Conservation (phyloP, 2,329 filamentous ascomycete genomes). For the Phialocephala sp. region DNA sequence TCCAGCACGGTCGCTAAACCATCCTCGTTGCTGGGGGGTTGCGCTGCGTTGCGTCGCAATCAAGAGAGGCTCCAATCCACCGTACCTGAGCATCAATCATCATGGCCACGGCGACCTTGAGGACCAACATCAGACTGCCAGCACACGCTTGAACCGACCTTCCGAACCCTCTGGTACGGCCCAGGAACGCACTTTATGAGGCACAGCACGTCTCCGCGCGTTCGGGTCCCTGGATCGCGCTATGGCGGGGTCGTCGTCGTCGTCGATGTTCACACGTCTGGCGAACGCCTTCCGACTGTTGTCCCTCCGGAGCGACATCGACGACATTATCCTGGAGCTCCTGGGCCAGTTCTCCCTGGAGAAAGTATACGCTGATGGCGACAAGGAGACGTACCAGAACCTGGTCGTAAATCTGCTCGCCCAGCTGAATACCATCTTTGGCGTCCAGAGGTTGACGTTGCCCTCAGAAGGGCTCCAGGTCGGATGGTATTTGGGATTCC, state of each 20-base stretch:
- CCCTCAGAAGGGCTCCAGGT: constrained; percentile 45
- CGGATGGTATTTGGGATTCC: constrained; percentile 47
- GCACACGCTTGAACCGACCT: constrained; percentile 17
- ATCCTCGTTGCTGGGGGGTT: constrained; percentile 1
- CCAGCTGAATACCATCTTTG: constrained; percentile 49
- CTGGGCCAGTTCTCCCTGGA: constrained; percentile 51
- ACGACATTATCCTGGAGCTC: constrained; percentile 50
- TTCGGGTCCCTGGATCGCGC: constrained; percentile 15
- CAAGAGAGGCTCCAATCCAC: neutral
- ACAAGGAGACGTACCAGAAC: constrained; percentile 45
- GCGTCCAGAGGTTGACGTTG: constrained; percentile 48
- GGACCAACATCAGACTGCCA: neutral
- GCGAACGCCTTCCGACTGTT: constrained; percentile 46
- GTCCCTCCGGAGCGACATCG: constrained; percentile 48
- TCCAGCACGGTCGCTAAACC: constrained; percentile 1
- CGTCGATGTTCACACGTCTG: constrained; percentile 46
- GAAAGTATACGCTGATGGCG: constrained; percentile 47
- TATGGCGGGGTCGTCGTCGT: constrained; percentile 44
- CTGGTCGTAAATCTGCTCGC: constrained; percentile 45
- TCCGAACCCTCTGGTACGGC: neutral
- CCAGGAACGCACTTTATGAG: constrained; percentile 17
- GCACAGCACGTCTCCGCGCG: constrained; percentile 7
- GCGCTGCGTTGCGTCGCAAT: neutral
- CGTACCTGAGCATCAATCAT: neutral
- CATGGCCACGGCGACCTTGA: neutral